Percentiles rank a stretch among this genome's conserved stretches.
Evolutionary conservation across 441 rosid species (phyloP).

Genomic region (Bruguiera hainesii): DNA sequence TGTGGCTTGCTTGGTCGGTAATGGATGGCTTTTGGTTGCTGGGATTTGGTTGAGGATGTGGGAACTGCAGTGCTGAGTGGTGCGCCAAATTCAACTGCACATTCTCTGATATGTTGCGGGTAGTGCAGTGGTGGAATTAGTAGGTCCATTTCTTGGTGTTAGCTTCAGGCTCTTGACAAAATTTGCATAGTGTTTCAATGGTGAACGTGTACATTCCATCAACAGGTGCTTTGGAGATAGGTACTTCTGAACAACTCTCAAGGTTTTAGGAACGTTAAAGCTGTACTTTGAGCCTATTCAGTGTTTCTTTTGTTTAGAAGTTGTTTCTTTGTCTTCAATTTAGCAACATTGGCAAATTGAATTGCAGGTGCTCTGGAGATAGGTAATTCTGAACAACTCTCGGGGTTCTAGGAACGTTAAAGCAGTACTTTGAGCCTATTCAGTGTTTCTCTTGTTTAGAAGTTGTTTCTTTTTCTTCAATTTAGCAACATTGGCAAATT

Average conservation of each 20-base stretch:
- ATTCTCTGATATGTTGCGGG: slow-evolving; percentile 17
- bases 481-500: slow-evolving; percentile 20
- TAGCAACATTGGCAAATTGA: slow-evolving; percentile 15
- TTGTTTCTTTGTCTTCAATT: slow-evolving; percentile 20
- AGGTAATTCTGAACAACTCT: slow-evolving; percentile 33
- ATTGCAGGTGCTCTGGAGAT: slow-evolving; percentile 29
- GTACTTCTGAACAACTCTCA: slow-evolving; percentile 31
- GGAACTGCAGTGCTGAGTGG: slow-evolving; percentile 12
- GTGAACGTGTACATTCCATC: slow-evolving; percentile 39
- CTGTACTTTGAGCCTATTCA: slow-evolving; percentile 31
- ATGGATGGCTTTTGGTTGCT: not conserved
- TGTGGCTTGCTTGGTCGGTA: slow-evolving; percentile 10
- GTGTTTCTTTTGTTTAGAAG: slow-evolving; percentile 17
- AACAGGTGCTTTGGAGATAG: slow-evolving; percentile 33
- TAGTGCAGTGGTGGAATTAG: slow-evolving; percentile 29
- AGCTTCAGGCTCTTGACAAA: slow-evolving; percentile 35
- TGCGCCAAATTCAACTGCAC: slow-evolving; percentile 8
- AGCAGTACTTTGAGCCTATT: slow-evolving; percentile 32
- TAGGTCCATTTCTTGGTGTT: slow-evolving; percentile 27
- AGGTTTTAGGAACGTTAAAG: slow-evolving; percentile 31
- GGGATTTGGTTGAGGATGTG: not conserved
- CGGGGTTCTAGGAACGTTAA: slow-evolving; percentile 30
- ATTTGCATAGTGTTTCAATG: slow-evolving; percentile 26
- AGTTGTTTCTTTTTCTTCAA: slow-evolving; percentile 20
- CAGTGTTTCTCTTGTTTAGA: slow-evolving; percentile 16